Base-by-base conservation (phyloP, 116 monocot species). In the Papilionanthe hybrid region DNA sequence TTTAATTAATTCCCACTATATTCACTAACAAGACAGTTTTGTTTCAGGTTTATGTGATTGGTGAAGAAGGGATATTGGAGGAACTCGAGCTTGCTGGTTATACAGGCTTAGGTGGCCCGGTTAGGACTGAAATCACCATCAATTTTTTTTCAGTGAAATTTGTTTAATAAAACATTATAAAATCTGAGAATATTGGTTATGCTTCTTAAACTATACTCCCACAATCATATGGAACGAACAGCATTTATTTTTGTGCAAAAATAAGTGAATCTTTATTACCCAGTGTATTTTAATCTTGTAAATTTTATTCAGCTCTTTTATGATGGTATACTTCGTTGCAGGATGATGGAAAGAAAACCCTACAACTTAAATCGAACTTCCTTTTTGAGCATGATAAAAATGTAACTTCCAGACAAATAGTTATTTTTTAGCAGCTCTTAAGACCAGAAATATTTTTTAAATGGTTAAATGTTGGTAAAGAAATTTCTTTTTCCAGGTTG, bases 41-140 rank as follows among this genome's bases (percentile, higher is more conserved):
- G 19, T 81, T 79, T 84, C 84, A 95, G 96, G 88, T 96, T 76
- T 96, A 96, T 90, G 96, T 94, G 72, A 68, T 96, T 72, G 96
- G 96, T 25, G 96, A 96, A 65, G 94, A 96, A 83, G 96, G 96
- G 30, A 96, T 96, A 78, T 78, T 92, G 78, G 96, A 96, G 84
- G 96, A 96, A 84, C 80, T 96, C 55, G 81, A 86, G 55, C 83
- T 91, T 80, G 96, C 90, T 63, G 96, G 96, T 44, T 94, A 86
- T 89, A 82, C 82, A 78, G 86, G 94, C 69, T 81, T 96, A 67
- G 96, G 96, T 84, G 96, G 96, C 32, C 94, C 96, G 79, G 96
- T 96, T 89, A 89, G 90, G 44, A 63, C 43, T 55, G 12, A 23
- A 30, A 49, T 11, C 5, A 25, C 32, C 53, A 32, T 15, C 15